A percentile compares a stretch with the other conserved stretches of the same genome.
These are phyloP conservation scores for Whalleya microplaca DNA, from an alignment of 2,329 filamentous ascomycete genomes.

Conservation along the genomic window DNA sequence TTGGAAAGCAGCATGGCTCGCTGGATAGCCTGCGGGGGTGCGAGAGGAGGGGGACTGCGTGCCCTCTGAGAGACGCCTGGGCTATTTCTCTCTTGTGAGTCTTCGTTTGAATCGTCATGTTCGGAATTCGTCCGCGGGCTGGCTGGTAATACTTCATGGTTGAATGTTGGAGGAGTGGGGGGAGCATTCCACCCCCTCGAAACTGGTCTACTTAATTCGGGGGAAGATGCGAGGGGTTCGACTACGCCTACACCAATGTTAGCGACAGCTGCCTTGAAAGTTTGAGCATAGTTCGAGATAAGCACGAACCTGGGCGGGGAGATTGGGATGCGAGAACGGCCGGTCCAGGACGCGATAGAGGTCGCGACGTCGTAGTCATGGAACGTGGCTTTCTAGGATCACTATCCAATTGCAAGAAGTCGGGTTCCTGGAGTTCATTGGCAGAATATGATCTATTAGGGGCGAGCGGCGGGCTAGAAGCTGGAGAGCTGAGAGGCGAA, in stretches of 20 bases:
- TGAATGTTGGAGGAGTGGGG: constrained; percentile 49
- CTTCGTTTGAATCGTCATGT: constrained; percentile 40
- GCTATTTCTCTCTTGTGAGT: constrained; percentile 44
- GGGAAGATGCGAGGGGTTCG: constrained; percentile 58
- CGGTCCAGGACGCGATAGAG: constrained; percentile 47
- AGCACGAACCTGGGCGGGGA: constrained; percentile 21
- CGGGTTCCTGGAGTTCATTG: constrained; percentile 66
- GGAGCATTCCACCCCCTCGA: constrained; percentile 56
- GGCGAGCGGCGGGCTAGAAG: constrained; percentile 75
- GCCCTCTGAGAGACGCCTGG: constrained; percentile 59
- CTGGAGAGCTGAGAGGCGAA: constrained; percentile 88
- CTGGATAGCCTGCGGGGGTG: constrained; percentile 75
- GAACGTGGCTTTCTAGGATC: constrained; percentile 43
- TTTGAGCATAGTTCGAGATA: neutral
- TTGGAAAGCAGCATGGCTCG: constrained; percentile 84
- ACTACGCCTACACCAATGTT: constrained; percentile 43
- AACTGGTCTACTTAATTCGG: constrained; percentile 50
- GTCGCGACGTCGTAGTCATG: constrained; percentile 28
- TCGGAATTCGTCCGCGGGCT: constrained; percentile 43
- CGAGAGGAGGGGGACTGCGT: constrained; percentile 75
- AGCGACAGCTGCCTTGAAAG: constrained; percentile 5
- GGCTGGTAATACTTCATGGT: constrained; percentile 57
- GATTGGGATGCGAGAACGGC: constrained; percentile 42
- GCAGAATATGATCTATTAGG: constrained; percentile 44
- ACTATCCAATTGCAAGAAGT: constrained; percentile 67